phyloP scores from a whole-genome alignment of 2,329 filamentous ascomycete genomes.

The Aureobasidium sp. region DNA sequence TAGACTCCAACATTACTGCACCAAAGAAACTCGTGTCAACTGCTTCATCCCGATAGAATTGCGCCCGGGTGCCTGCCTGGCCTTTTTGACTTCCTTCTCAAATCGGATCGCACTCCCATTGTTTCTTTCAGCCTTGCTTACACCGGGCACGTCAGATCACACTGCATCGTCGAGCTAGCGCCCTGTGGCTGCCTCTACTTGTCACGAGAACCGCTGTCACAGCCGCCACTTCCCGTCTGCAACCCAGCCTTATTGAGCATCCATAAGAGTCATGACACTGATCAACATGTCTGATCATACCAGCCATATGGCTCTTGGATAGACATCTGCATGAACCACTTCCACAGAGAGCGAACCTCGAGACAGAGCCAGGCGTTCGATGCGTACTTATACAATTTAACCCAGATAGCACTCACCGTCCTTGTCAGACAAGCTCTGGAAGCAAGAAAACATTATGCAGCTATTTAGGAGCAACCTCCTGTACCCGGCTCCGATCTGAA shows the following conservation, averaged over 20 bases:
- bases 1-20: neutral
- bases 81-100: neutral
- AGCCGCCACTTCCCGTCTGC: neutral
- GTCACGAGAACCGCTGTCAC: neutral
- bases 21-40: constrained; percentile 1
- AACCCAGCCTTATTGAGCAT: neutral
- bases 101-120: neutral
- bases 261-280: neutral
- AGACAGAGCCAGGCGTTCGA: too few species aligned
- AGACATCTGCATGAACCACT: too few species aligned
- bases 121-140: constrained; percentile 1
- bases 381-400: too few species aligned
- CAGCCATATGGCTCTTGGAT: too few species aligned
- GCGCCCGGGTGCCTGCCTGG: neutral
- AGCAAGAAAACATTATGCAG: too few species aligned
- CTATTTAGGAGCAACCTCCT: too few species aligned
- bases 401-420: too few species aligned
- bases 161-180: neutral
- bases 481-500: too few species aligned
- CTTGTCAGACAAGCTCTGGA: too few species aligned
- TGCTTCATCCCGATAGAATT: too few species aligned
- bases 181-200: neutral
- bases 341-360: too few species aligned
- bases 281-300: too few species aligned
- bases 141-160: constrained; percentile 4